Conservation (phyloP, 2,329 filamentous ascomycete genomes). For the Aspergillus phoenicis region DNA sequence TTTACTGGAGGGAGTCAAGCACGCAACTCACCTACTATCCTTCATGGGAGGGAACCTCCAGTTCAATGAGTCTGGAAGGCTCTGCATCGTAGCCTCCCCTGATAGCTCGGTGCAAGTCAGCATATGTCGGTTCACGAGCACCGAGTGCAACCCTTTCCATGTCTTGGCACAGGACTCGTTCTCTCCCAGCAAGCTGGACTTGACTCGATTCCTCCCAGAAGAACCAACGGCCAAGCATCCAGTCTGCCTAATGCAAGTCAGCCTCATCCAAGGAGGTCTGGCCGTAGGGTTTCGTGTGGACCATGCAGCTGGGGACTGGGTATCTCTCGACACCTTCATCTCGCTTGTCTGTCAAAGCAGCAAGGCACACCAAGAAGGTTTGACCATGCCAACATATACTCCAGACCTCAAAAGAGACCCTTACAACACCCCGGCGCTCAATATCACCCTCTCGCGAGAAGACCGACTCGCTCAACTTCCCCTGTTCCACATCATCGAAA, state of each 20-base stretch:
- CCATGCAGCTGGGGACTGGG: conserved; percentile 29
- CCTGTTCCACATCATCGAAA: conserved; percentile 22
- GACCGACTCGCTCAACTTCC: conserved; percentile 15
- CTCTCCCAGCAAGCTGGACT: conserved; percentile 16
- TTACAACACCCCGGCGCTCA: conserved; percentile 16
- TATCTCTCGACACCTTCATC: conserved; percentile 25
- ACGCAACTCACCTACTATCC: conserved; percentile 22
- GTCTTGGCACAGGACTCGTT: conserved; percentile 16
- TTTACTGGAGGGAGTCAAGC: conserved; percentile 21
- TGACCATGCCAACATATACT: conserved; percentile 18
- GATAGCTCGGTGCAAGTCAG: conserved; percentile 13
- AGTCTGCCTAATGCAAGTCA: conserved; percentile 27
- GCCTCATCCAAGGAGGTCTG: conserved; percentile 24
- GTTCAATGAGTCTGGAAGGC: conserved; percentile 18
- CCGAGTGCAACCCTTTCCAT: conserved; percentile 18
- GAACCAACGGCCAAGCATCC: conserved; percentile 8
- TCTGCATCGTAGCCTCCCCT: conserved; percentile 15
- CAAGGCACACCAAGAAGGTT: conserved; percentile 21
- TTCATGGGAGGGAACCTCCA: conserved; percentile 26
- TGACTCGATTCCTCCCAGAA: conserved; percentile 16
- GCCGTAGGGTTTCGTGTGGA: conserved; percentile 23
- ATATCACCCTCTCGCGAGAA: conserved; percentile 8
- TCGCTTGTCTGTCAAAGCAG: conserved; percentile 25
- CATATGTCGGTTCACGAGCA: conserved; percentile 11
- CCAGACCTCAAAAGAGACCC: conserved; percentile 24